phyloP scores from a whole-genome alignment of 192 early-diverging fungal species.

The Ramicandelaber brevisporus region DNA sequence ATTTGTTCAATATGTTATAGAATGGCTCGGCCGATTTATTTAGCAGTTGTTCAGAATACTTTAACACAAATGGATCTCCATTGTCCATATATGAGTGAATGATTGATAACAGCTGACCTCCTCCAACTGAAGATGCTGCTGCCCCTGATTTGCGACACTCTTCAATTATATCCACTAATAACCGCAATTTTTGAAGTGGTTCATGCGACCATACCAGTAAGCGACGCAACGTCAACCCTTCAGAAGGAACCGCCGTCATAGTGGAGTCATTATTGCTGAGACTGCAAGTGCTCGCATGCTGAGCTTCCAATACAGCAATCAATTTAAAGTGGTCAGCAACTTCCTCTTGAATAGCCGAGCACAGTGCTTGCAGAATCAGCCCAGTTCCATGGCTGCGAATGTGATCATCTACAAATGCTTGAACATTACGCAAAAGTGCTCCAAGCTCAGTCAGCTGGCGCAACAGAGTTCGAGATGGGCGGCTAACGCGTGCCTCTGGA shows the following conservation, averaged over 20 bases:
- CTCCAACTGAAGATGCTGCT: conserved; percentile 2
- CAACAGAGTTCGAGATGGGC: conserved; percentile 38
- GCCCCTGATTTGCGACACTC: conserved; percentile 9
- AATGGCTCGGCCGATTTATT: conserved; percentile 64
- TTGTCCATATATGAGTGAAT: conserved; percentile 68
- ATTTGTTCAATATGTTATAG: conserved; percentile 62
- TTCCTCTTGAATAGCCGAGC: conserved; percentile 52
- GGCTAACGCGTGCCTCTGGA: conserved; percentile 16
- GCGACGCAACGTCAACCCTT: conserved; percentile 54
- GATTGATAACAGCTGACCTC: conserved; percentile 18
- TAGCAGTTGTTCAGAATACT: conserved; percentile 49
- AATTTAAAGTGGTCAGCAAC: conserved; percentile 62
- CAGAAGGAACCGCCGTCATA: conserved; percentile 17
- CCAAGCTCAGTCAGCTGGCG: conserved; percentile 51
- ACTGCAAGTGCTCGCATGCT: no score
- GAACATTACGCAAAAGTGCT: conserved; percentile 37
- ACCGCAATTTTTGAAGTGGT: conserved; percentile 40
- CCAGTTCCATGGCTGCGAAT: conserved; percentile 2
- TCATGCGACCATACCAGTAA: conserved; percentile 68
- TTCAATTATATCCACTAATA: conserved; percentile 48
- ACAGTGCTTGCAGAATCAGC: conserved; percentile 39
- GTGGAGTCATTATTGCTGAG: no score
- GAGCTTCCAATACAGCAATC: conserved; percentile 61
- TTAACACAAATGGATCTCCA: conserved; percentile 70
- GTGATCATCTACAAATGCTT: conserved; percentile 20